phyloP scores from a whole-genome alignment of 2,329 filamentous ascomycete species.

The Aspergillus nomiae region DNA sequence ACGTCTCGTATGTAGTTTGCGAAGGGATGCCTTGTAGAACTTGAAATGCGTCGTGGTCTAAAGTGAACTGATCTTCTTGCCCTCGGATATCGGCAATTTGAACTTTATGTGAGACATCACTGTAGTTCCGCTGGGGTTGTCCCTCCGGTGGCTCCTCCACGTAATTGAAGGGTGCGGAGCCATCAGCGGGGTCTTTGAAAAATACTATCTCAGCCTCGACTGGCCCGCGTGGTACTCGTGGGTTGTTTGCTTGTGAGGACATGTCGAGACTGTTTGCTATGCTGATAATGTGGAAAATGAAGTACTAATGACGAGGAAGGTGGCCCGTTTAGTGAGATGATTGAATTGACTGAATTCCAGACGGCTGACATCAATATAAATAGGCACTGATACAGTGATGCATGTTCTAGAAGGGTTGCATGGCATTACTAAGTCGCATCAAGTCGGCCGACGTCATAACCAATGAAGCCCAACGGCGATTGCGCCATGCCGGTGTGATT shows the following conservation, averaged over 20 bases:
- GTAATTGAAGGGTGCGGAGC: conserved; percentile 64
- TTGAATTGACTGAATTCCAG: not conserved
- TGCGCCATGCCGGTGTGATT: not conserved
- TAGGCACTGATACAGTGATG: not conserved
- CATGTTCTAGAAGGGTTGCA: not conserved
- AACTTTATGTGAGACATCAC: conserved; percentile 53
- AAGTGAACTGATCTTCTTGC: conserved; percentile 62
- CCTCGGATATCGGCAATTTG: conserved; percentile 71
- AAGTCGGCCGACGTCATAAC: not conserved
- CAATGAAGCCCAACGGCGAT: not conserved
- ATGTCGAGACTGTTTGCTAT: not conserved
- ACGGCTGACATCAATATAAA: not conserved
- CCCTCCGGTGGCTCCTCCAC: conserved; percentile 66
- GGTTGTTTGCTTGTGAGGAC: conserved; percentile 3
- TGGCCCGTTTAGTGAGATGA: not conserved
- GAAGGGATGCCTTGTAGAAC: conserved; percentile 61
- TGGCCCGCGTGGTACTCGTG: conserved; percentile 57
- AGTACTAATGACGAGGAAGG: not conserved
- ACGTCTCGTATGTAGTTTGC: conserved; percentile 54
- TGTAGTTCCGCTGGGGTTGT: conserved; percentile 66
- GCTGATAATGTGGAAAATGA: not conserved
- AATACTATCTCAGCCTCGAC: conserved; percentile 67
- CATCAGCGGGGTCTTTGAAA: conserved; percentile 63
- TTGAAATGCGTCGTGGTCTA: conserved; percentile 76
- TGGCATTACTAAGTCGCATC: not conserved